Evolutionary conservation across 208 protist species (phyloP).

Genomic region (Crithidia fasciculata): DNA sequence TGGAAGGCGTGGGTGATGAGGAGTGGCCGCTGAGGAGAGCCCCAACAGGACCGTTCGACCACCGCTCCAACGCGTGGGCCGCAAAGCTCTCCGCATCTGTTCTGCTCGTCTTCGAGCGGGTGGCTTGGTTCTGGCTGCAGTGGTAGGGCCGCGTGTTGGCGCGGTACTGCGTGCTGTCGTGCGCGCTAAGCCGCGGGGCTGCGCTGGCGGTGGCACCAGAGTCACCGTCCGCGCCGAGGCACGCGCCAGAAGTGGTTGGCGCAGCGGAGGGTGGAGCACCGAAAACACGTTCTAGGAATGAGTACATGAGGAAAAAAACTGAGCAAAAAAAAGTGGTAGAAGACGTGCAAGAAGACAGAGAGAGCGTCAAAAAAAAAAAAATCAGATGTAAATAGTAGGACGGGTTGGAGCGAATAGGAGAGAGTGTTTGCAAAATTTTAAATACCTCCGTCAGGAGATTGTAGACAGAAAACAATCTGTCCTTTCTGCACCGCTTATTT

Average conservation of each 20-base stretch:
- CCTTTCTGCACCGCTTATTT: too few relatives aligned
- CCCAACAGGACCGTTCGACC: background rate
- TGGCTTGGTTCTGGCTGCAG: slow-evolving; percentile 28
- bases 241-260: background rate
- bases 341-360: background rate
- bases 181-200: slow-evolving; percentile 2
- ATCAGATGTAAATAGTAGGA: too few relatives aligned
- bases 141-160: slow-evolving; percentile 34
- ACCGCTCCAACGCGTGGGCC: background rate
- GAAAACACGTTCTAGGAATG: slow-evolving; percentile 28
- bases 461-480: too few relatives aligned
- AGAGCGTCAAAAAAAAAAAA: too few relatives aligned
- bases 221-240: background rate
- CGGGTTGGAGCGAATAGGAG: too few relatives aligned
- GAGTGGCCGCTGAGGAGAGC: background rate
- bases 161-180: slow-evolving; percentile 24
- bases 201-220: slow-evolving; percentile 2
- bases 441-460: too few relatives aligned
- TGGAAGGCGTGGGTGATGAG: background rate
- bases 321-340: background rate
- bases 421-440: too few relatives aligned
- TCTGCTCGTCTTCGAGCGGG: background rate
- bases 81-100: slow-evolving; percentile 4
- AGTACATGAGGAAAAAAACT: slow-evolving; percentile 21
- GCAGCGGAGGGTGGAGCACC: slow-evolving; percentile 6